Base-by-base conservation (phyloP, 176 grass and related monocot genomes). In the Calamus simplicifolius region DNA sequence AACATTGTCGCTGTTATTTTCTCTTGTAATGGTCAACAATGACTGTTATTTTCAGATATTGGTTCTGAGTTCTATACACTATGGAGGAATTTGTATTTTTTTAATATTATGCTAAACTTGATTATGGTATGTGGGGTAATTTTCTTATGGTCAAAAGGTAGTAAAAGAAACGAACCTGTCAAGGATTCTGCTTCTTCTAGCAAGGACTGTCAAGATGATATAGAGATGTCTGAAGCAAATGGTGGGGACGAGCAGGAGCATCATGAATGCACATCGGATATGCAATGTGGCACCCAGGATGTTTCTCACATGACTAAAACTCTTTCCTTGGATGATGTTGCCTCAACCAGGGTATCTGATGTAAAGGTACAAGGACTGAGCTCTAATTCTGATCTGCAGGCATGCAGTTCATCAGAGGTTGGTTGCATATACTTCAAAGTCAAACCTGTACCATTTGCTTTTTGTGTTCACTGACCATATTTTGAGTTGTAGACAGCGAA, bases 261-360 rank as follows among this genome's bases (percentile, higher is more conserved):
- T 29, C 62, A 61, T 16, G 86, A 85, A 30, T 74, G 74, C 68
- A 64, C 58, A 77, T 69, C 64, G 66, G 74, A 62, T 62, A 28
- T 25, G 38, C 71, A 78, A 75, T 67, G 59, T 77, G 75, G 62
- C 77, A 64, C 79, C 12, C 65, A 73, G 67, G 83, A 76, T 68
- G 86, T 96, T 76, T 90, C 92, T 62, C 77, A 88, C 54, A 64
- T 96, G 80, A 81, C 28, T 52, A 90, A 90, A 35, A 90, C 29
- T 70, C 75, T 96, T 25, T 81, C 65, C 60, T 75, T 90, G 21
- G 67, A 67, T 52, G 73, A 78, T 69, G 69, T 56, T 63, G 54
- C 70, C 23, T 87, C 77, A 50, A 79, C 64, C 75, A 79, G 73
- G 76, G 74, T 62, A 27, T 54, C 74, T 62, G 80, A 87, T 76